Base-by-base conservation (phyloP, 2,329 filamentous ascomycete species). In the Cladosporium sp. region DNA sequence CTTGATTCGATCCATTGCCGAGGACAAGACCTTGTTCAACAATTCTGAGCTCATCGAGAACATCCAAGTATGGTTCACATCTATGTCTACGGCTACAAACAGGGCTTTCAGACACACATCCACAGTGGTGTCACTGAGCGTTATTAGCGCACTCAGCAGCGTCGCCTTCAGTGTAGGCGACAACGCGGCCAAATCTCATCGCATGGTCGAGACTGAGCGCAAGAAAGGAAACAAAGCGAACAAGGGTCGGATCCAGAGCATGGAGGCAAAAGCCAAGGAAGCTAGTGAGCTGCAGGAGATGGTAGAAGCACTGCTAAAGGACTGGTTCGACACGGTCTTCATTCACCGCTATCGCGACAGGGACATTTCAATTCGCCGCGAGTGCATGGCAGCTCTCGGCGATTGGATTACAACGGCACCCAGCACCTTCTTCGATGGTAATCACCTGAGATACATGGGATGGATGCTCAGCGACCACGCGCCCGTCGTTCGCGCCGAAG, bases 321-420 rank as follows among this genome's bases (percentile, higher is more conserved):
- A 96, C 70, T 92, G 93, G 72, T 96, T 98, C 74, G 91, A 97
- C 71, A 91, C 91, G 1, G 89, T 98, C 56, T 99, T 97, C 75
- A 90, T 97, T 32, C 94, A 99, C 78, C 89, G 95, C 57, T 99
- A 98, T 77, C 91, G 95, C 67, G 95, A 99, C 75, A 88, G 97
- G 32, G 95, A 99, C 73, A 88, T 92, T 7, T 91, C 88, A 72
- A 96, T 99, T 70, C 88, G 95, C 62, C 88, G 90, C 0, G 94
- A 97, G 73, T 97, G 94, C 74, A 89, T 96, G 26, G 88, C 91
- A 68, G 92, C 92, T 16, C 83, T 99, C 10, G 93, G 93, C 30
- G 86, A 88, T 48, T 99, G 95, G 95, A 96, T 98, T 70, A 86
- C 89, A 75, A 86, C 86, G 13, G 87, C 97, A 60, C 92, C 93